Evolutionary conservation across 805 yeast genomes (phyloP).

Genomic region (Candida nanaspora): DNA sequence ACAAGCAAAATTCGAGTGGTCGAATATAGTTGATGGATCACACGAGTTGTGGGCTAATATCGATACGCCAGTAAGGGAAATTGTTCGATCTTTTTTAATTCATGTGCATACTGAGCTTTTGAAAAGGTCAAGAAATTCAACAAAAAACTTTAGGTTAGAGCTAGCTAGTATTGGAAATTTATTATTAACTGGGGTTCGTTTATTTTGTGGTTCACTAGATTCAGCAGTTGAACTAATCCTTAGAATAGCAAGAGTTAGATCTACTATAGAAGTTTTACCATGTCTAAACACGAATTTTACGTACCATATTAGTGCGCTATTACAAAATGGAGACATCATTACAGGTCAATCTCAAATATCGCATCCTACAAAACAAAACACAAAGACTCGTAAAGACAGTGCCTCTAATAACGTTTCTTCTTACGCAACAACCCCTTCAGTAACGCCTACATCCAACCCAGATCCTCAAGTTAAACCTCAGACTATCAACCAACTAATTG

Average conservation of each 20-base stretch:
- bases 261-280: constrained; percentile 55
- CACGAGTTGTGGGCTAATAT: constrained; percentile 63
- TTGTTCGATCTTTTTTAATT: constrained; percentile 68
- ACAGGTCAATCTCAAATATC: constrained; percentile 93
- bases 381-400: neutral
- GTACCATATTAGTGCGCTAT: constrained; percentile 74
- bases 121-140: constrained; percentile 51
- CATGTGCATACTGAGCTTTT: constrained; percentile 73
- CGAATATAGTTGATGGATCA: constrained; percentile 66
- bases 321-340: constrained; percentile 62
- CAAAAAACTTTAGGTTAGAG: constrained; percentile 61
- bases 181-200: constrained; percentile 72
- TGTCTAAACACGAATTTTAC: constrained; percentile 81
- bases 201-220: constrained; percentile 79
- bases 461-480: no score
- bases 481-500: no score
- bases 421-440: no score
- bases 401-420: no score
- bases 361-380: constrained; percentile 50
- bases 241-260: constrained; percentile 54
- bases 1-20: constrained; percentile 69
- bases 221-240: constrained; percentile 72
- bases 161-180: constrained; percentile 82
- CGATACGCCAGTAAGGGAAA: constrained; percentile 56
- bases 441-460: no score